Conservation (phyloP, 169 alveolate species). For the Babesia caballi region DNA sequence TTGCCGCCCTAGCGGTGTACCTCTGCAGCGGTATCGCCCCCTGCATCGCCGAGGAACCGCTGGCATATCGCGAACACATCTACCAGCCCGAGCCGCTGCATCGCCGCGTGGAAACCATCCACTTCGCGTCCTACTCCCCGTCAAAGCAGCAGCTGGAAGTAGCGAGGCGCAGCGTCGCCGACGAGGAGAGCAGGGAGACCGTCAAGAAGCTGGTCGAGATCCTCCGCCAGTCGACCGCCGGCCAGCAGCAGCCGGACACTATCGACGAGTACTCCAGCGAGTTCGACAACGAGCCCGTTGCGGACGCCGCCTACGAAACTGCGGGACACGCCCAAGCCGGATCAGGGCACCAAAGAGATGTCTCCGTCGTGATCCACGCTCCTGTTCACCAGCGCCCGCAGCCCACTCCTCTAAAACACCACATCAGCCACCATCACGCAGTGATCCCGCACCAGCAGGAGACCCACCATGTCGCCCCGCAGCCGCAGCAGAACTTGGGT, state of each 20-base stretch:
- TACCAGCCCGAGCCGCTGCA: not conserved
- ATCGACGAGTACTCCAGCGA: constrained; percentile 15
- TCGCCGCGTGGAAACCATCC: constrained; percentile 4
- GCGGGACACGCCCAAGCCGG: not conserved
- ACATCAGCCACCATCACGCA: too few species aligned
- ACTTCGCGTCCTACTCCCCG: constrained; percentile 19
- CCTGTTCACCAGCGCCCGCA: too few species aligned
- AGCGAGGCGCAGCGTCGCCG: constrained; percentile 5
- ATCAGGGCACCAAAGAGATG: too few species aligned
- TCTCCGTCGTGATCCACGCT: too few species aligned
- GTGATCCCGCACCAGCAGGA: too few species aligned
- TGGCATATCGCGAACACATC: not conserved
- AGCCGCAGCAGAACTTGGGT: too few species aligned
- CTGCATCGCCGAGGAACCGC: not conserved
- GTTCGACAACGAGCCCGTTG: constrained; percentile 22
- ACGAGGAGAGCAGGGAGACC: constrained; percentile 24
- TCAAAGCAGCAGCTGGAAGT: not conserved
- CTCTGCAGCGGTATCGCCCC: not conserved
- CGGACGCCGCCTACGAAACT: constrained; percentile 16
- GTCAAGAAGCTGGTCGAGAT: constrained; percentile 30
- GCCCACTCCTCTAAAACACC: too few species aligned
- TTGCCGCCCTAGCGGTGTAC: not conserved
- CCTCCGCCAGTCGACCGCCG: constrained; percentile 26
- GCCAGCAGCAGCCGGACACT: not conserved
- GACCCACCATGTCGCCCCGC: too few species aligned